Base-by-base conservation (phyloP, 2,329 filamentous ascomycete species). In the Penicillium brasilianum region DNA sequence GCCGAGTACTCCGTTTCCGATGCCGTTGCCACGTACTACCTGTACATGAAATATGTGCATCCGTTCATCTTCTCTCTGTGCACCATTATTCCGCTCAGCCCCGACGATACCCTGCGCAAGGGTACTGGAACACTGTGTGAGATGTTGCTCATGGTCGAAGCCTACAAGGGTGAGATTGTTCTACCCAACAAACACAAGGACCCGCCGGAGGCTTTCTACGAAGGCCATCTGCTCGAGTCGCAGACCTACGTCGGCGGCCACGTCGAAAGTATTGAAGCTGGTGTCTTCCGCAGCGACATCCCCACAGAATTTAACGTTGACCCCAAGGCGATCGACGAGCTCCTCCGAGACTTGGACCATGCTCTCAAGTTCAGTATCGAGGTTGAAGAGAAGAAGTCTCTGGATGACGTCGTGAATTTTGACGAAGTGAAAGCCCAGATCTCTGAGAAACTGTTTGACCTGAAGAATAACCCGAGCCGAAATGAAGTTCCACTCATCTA, bases 21-120 rank as follows among this genome's bases (percentile, higher is more conserved):
- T 83, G 96, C 96, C 10, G 95, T 99, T 54, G 95, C 95, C 22
- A 99, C 95, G 0, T 99, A 99, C 76, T 99, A 99, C 74, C 82
- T 99, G 64, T 99, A 99, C 84, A 99, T 99, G 96, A 99, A 99
- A 89, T 99, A 99, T 77, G 92, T 99, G n/a, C 95, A 99, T 76
- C 95, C 95, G 3, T 99, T 99, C 82, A 95, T 99, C 76, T 99
- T 99, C 84, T 98, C 96, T 1, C 83, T 99, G 0, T 99, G 95
- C 79, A 99, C 93, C 1, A 97, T 99, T 80, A 84, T 99, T 75
- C 95, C 95, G 0, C 84, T 99, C 1, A 92, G 92, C 48, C 92
- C 93, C 36, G 94, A 99, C 72, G 95, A 98, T 73, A 92, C 93
- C 1, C 78, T 98, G 70, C 87, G 95, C 68, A 99, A 99, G 77